Conservation (phyloP, 352 stramenopile genomes). For the Pythium rhizo-oryzae region DNA sequence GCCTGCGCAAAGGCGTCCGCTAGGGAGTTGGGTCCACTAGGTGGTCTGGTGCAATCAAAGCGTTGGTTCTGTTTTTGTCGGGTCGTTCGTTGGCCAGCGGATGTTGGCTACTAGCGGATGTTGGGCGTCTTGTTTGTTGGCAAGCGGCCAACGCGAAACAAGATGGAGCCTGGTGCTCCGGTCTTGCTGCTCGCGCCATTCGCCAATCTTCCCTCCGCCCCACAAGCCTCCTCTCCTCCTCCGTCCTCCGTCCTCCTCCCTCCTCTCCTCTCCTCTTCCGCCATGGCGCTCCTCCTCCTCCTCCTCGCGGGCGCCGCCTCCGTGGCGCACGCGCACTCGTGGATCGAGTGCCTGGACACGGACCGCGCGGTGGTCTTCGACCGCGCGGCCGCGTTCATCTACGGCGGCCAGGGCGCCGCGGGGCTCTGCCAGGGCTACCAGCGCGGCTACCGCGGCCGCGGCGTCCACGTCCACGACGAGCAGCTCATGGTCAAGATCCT, state of each 20-base stretch:
- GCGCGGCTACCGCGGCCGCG: slow-evolving; percentile 56
- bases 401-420: slow-evolving; percentile 34
- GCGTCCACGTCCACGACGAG: slow-evolving; percentile 33
- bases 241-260: no score
- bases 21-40: no score
- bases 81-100: no score
- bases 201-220: not conserved
- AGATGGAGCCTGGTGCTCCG: no score
- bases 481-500: slow-evolving; percentile 54
- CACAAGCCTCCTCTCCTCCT: not conserved
- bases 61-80: no score
- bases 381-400: slow-evolving; percentile 49
- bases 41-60: no score
- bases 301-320: no score
- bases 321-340: slow-evolving; percentile 52
- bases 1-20: no score
- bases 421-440: slow-evolving; percentile 58
- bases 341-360: slow-evolving; percentile 72
- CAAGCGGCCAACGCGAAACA: no score
- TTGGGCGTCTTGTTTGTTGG: no score
- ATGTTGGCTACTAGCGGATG: no score
- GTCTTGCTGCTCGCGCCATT: not conserved
- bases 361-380: slow-evolving; percentile 56
- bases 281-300: not conserved
- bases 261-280: no score